phyloP scores from a whole-genome alignment of 306 rosid genomes.

The Malus fusca region DNA sequence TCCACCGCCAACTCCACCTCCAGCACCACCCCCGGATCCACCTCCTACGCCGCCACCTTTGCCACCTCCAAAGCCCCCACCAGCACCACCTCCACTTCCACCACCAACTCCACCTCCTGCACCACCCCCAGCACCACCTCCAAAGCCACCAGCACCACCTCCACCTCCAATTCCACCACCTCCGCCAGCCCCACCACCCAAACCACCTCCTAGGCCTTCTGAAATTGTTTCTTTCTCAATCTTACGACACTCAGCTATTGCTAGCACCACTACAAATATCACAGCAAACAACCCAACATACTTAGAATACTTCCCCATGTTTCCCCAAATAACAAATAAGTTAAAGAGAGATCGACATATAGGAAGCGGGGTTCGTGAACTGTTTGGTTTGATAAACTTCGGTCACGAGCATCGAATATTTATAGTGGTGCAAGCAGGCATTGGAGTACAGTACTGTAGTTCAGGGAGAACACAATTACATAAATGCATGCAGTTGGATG shows the following conservation, averaged over 20 bases:
- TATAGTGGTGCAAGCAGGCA: conserved; percentile 25
- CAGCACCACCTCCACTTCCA: conserved; percentile 14
- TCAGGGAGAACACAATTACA: background rate
- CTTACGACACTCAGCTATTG: conserved; percentile 41
- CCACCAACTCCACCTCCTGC: conserved; percentile 19
- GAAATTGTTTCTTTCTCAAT: conserved; percentile 18
- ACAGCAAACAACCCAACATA: conserved; percentile 29
- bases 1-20: conserved; percentile 25
- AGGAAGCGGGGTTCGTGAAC: background rate
- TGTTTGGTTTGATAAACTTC: background rate
- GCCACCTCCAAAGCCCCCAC: conserved; percentile 16
- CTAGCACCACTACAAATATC: conserved; percentile 33
- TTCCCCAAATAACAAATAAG: background rate
- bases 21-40: conserved; percentile 14
- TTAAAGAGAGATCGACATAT: background rate
- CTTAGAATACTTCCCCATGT: conserved; percentile 41
- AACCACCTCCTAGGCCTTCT: conserved; percentile 1
- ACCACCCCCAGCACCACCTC: conserved; percentile 19
- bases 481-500: conserved; percentile 42
- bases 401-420: conserved; percentile 9
- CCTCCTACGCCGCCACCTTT: conserved; percentile 23
- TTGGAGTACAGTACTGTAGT: background rate
- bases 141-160: conserved; percentile 29
- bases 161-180: conserved; percentile 1
- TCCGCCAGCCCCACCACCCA: background rate